Percentiles rank a stretch among this genome's conserved stretches.
Conservation (phyloP, 495 filamentous ascomycete genomes). For the Pyrenula massariospora region DNA sequence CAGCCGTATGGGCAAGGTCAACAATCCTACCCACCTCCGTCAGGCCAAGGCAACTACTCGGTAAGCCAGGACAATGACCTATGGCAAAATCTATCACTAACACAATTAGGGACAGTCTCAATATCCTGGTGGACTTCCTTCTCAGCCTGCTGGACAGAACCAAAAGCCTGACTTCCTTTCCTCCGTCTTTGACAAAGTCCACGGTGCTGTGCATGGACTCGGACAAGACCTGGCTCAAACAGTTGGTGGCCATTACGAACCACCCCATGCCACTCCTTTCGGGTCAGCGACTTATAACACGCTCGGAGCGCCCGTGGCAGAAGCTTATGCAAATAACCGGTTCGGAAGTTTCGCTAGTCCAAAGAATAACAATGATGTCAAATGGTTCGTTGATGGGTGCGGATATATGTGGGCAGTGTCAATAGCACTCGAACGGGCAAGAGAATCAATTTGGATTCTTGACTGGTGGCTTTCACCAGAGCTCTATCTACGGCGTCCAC, state of each 20-base stretch:
- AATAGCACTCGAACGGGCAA: slow-evolving; percentile 69
- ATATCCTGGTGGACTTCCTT: slow-evolving; percentile 4
- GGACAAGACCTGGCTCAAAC: slow-evolving; percentile 38
- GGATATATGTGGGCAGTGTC: slow-evolving; percentile 88
- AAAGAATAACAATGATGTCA: slow-evolving; percentile 51
- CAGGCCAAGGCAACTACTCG: slow-evolving; percentile 4
- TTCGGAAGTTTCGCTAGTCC: slow-evolving; percentile 75
- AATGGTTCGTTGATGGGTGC: slow-evolving; percentile 93
- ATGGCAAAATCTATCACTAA: background rate
- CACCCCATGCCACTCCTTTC: slow-evolving; percentile 4
- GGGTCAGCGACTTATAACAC: slow-evolving; percentile 15
- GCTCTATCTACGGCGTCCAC: slow-evolving; percentile 79
- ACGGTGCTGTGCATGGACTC: slow-evolving; percentile 37
- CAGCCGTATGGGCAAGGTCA: background rate
- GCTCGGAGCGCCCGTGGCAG: slow-evolving; percentile 28
- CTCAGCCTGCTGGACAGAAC: slow-evolving; percentile 7
- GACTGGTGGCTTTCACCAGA: slow-evolving; percentile 94
- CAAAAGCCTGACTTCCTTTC: slow-evolving; percentile 30
- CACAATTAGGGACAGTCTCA: slow-evolving; percentile 18
- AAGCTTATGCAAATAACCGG: slow-evolving; percentile 44
- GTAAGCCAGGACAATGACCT: slow-evolving; percentile 3
- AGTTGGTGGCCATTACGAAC: slow-evolving; percentile 36
- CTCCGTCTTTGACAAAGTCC: slow-evolving; percentile 44
- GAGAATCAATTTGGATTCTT: slow-evolving; percentile 80
- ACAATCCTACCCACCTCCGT: slow-evolving; percentile 10